Conservation (phyloP, 164 flowering plant species). For the Warburgia ugandensis region DNA sequence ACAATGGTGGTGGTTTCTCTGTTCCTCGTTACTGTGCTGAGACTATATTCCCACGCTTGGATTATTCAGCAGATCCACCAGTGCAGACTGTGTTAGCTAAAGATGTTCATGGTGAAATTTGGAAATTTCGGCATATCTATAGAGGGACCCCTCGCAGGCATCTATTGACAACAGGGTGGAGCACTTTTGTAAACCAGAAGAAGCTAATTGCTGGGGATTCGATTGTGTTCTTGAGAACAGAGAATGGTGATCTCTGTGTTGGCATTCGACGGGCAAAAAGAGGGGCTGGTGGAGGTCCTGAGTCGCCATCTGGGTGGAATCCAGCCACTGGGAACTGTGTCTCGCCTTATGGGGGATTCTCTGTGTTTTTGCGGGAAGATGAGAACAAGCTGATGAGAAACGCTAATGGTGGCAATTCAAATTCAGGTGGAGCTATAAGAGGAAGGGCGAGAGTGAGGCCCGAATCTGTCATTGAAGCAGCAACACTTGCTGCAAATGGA, state of each 20-base stretch:
- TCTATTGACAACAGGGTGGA: slow-evolving; percentile 96
- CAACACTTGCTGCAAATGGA: slow-evolving; percentile 54
- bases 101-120: slow-evolving; percentile 89
- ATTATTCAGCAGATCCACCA: slow-evolving; percentile 85
- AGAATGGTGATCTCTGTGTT: slow-evolving; percentile 77
- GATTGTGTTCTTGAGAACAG: slow-evolving; percentile 71
- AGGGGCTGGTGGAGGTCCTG: slow-evolving; percentile 38
- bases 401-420: slow-evolving; percentile 21
- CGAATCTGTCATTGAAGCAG: slow-evolving; percentile 70
- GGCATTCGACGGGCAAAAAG: slow-evolving; percentile 87
- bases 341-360: slow-evolving; percentile 48
- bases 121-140: slow-evolving; percentile 94
- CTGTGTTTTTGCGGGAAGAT: slow-evolving; percentile 47
- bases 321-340: slow-evolving; percentile 28
- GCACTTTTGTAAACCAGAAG: slow-evolving; percentile 90
- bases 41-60: slow-evolving; percentile 85
- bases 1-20: slow-evolving; percentile 97
- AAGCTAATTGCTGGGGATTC: slow-evolving; percentile 96
- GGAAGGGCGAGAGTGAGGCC: slow-evolving; percentile 39
- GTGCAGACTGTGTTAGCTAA: slow-evolving; percentile 80
- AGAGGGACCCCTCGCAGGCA: slow-evolving; percentile 94
- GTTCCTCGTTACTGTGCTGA: slow-evolving; percentile 97
- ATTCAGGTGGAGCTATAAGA: slow-evolving; percentile 18
- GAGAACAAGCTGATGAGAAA: slow-evolving; percentile 35
- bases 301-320: slow-evolving; percentile 50